Base-by-base conservation (phyloP, 2,329 filamentous ascomycete species). In the Epicoccum sorghinum region DNA sequence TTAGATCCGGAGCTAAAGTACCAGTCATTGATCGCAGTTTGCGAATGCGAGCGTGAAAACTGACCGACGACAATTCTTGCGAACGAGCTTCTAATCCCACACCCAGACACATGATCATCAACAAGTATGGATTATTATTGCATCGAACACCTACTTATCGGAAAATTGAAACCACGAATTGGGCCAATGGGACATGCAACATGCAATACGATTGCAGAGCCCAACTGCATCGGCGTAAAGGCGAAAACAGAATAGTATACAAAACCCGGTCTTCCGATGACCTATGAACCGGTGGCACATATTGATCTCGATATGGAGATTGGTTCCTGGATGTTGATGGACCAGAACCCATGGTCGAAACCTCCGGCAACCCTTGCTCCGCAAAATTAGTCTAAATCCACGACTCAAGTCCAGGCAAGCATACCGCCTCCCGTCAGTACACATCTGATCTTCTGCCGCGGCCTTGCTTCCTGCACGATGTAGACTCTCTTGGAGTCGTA, bases 321-420 rank as follows among this genome's bases (percentile, higher is more conserved):
- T 36, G 23, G 14, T 40, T 14, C 30, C 35, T 27, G 35, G 9
- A 23, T 39, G 4, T 14, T 25, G 12, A 5, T 12, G 8, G 4
- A n/a, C 24, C 23, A 25, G 12, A 36, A 24, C 10, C n/a, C n/a
- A 23, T 30, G 27, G 13, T 44, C 10, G 23, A 42, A 33, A 54
- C 4, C 23, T 40, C 39, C 43, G 22, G 29, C 33, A 29, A 40
- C n/a, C 45, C 30, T 12, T 8, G 41, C 27, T 23, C 18, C 12
- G 29, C 29, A 30, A 47, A 22, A 33, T 33, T 54, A 54, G 51
- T 39, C 39, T n/a, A 44, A 6, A 9, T 10, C 5, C 27, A 40
- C 51, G 44, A 54, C 35, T 48, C 51, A 29, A 39, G 39, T 13
- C 5, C 35, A 30, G n/a, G 8, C 29, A 33, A 14, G 14, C n/a